Conservation (phyloP, 2,329 filamentous ascomycete species). For the Cercospora sp. region DNA sequence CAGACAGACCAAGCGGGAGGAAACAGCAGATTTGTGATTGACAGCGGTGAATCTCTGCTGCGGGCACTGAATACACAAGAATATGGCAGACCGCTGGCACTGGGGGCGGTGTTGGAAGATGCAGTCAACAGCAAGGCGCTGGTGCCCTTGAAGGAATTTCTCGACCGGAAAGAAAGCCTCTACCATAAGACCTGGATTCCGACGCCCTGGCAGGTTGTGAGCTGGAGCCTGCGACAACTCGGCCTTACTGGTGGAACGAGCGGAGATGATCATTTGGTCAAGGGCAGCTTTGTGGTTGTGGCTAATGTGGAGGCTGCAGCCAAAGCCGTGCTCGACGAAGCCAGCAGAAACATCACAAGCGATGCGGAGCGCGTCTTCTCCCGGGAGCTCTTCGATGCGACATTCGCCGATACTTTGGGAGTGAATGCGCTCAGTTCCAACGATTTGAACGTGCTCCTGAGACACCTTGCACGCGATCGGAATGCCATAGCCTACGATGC, state of each 20-base stretch:
- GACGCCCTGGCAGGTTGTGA: conserved; percentile 66
- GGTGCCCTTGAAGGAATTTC: conserved; percentile 69
- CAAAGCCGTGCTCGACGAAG: conserved; percentile 41
- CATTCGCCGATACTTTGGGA: conserved; percentile 30
- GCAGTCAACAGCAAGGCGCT: conserved; percentile 68
- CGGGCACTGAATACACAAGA: conserved; percentile 72
- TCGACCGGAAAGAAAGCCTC: conserved; percentile 65
- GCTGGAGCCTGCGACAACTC: conserved; percentile 72
- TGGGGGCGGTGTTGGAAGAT: conserved; percentile 77
- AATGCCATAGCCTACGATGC: conserved; percentile 37
- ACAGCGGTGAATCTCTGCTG: conserved; percentile 62
- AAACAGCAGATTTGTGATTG: conserved; percentile 53
- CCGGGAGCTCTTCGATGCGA: conserved; percentile 32
- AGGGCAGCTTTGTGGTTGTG: conserved; percentile 65
- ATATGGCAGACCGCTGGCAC: conserved; percentile 76
- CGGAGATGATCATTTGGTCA: conserved; percentile 57
- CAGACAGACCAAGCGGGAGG: conserved; percentile 35
- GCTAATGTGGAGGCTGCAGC: conserved; percentile 59
- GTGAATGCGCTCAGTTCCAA: conserved; percentile 36
- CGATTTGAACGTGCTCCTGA: conserved; percentile 52
- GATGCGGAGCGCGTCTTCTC: conserved; percentile 40
- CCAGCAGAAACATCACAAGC: conserved; percentile 35
- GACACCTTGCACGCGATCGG: conserved; percentile 55
- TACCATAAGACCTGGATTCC: conserved; percentile 69
- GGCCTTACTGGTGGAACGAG: conserved; percentile 18